Evolutionary conservation across 2,329 filamentous ascomycete species (phyloP), one percentile per base, ranked within the genome.

Genomic region (Apiospora hydei): DNA sequence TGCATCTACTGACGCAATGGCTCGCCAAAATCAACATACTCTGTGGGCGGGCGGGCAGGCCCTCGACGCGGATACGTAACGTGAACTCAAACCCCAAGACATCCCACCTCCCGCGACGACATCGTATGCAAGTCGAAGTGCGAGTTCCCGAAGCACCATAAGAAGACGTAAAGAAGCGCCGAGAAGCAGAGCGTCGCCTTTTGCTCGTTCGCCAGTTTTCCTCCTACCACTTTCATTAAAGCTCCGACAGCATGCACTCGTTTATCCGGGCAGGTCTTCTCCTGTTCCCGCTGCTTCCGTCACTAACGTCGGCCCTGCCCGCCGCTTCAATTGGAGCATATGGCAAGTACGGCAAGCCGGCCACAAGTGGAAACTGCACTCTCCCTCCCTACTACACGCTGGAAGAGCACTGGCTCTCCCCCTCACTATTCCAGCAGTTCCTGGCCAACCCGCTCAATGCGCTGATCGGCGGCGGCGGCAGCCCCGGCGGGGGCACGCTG

Each of bases 401-500:
- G 0, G 70, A 71, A 26, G 70, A 71, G 24, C 70, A 71, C 47
- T 71, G 68, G 14, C 70, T 71, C 64, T 71, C 70, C n/a, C 46
- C n/a, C 21, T 46, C 43, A 4, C 43, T 46, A 16, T 46, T 26
- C n/a, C 64, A 64, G n/a, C 24, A 38, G 3, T 44, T 66, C 44
- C 66, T 43, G 6, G 61, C 34, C 30, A 69, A 69, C 47, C 34
- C 44, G 26, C 47, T 46, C 34, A 71, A 71, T 64, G 64, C n/a
- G n/a, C 44, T 18, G 46, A 69, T 71, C 70, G 69, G 57, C 14
- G 64, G 30, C 34, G 61, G 68, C 47, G 64, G 26, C 26, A 30
- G 26, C 26, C 26, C 26, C 26, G 26, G 26, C 70, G 47, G 70
- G 46, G 46, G 26, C 26, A 30, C 26, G 26, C 67, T 72, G 14